These are phyloP conservation scores for Brassica hybrid DNA, from an alignment of 441 rosid genomes.

Conservation along the genomic window DNA sequence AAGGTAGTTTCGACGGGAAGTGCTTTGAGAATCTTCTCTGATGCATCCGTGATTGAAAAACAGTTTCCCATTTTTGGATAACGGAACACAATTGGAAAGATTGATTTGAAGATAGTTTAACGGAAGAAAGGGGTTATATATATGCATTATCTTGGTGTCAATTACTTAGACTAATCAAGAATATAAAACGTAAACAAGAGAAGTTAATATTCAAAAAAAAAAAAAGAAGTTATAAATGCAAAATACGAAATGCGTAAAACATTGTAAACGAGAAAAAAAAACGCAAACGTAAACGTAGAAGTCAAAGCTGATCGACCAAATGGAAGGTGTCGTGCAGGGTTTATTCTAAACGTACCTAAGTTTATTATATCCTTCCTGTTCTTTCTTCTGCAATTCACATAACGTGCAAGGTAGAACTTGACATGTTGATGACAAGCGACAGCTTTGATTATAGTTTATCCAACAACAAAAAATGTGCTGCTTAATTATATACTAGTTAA, in stretches of 20 bases:
- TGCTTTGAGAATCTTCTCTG: conserved; percentile 44
- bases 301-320: conserved; percentile 29
- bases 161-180: neutral
- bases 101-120: neutral
- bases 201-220: too few relatives aligned
- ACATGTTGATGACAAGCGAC: neutral
- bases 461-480: neutral
- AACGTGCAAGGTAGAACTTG: conserved; percentile 34
- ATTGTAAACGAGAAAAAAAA: conserved; percentile 5
- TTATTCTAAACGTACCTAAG: conserved; percentile 48
- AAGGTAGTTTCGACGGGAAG: conserved; percentile 60
- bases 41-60: conserved; percentile 28
- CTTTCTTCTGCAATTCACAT: conserved; percentile 24
- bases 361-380: conserved; percentile 50
- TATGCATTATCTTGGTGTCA: neutral
- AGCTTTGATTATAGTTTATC: conserved; percentile 13
- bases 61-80: conserved; percentile 58
- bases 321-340: conserved; percentile 48
- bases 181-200: neutral
- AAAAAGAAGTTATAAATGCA: neutral
- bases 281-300: conserved; percentile 18
- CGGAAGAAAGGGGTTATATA: conserved; percentile 14
- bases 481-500: neutral
- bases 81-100: conserved; percentile 7
- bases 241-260: conserved; percentile 10